phyloP scores from a whole-genome alignment of 768 basidiomycete species.

The Tricholoma saponaceum region DNA sequence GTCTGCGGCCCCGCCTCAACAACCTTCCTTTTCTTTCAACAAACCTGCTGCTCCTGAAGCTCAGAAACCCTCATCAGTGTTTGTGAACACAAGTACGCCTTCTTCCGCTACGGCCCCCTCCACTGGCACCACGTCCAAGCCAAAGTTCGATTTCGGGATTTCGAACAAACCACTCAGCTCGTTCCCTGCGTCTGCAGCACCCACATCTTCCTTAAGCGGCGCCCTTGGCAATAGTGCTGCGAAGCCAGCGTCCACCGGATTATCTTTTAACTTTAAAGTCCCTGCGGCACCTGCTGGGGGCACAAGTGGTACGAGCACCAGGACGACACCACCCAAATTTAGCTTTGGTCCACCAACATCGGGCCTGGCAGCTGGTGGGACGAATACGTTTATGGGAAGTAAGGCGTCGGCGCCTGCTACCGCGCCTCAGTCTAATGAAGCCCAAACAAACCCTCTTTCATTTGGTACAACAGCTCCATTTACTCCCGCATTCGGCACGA shows the following conservation, averaged over 20 bases:
- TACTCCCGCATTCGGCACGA: background rate
- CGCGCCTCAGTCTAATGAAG: background rate
- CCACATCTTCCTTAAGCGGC: constrained; percentile 17
- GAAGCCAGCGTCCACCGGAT: constrained; percentile 18
- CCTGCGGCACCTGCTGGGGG: constrained; percentile 11
- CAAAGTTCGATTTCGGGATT: constrained; percentile 38
- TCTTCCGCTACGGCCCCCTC: constrained; percentile 17
- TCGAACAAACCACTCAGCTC: constrained; percentile 10
- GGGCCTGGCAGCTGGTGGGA: background rate
- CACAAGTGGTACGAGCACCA: background rate
- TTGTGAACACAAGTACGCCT: constrained; percentile 16
- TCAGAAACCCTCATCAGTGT: constrained; percentile 17
- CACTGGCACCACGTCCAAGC: constrained; percentile 19
- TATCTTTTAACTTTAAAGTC: constrained; percentile 20
- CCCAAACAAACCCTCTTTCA: constrained; percentile 7
- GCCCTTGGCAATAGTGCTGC: constrained; percentile 16
- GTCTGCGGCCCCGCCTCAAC: constrained; percentile 7
- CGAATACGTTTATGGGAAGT: constrained; percentile 4
- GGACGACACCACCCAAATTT: constrained; percentile 12
- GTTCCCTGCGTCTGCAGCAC: background rate
- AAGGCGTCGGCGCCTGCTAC: constrained; percentile 8
- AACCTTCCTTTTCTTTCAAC: constrained; percentile 15
- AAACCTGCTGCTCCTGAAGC: constrained; percentile 14
- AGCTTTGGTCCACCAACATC: constrained; percentile 9
- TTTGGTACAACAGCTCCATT: constrained; percentile 7